Percentiles rank a stretch among this genome's conserved stretches.
Conservation (phyloP, 305 asterid genomes). For the Lippia alba region DNA sequence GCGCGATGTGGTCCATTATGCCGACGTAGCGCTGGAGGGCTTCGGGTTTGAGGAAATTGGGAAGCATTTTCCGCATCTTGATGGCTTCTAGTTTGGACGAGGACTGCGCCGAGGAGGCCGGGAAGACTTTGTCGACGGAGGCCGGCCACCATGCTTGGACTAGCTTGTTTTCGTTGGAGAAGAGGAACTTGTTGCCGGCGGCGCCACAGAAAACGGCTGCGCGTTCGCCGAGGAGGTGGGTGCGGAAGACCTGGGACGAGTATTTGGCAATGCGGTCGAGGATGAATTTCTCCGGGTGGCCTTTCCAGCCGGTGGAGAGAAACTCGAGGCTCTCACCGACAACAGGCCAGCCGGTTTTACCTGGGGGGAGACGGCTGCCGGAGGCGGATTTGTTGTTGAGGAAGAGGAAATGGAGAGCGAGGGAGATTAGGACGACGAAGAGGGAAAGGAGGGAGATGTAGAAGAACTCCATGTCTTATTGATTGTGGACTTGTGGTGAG, state of each 20-base stretch:
- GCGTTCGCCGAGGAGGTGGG: conserved; percentile 64
- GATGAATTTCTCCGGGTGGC: conserved; percentile 79
- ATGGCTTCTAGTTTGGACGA: conserved; percentile 68
- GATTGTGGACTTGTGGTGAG: no score
- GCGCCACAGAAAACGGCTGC: conserved; percentile 69
- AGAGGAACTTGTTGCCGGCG: conserved; percentile 59
- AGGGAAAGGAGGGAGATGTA: conserved; percentile 51
- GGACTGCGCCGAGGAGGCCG: conserved; percentile 55
- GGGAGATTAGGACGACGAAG: conserved; percentile 42
- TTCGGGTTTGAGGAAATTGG: conserved; percentile 68
- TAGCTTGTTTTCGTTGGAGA: conserved; percentile 70
- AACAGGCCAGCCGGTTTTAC: conserved; percentile 70
- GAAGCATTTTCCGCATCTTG: conserved; percentile 71
- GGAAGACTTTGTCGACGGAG: conserved; percentile 70
- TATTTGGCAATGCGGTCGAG: conserved; percentile 60
- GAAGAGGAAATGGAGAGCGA: conserved; percentile 61
- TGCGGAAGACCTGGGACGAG: conserved; percentile 56
- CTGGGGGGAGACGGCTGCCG: conserved; percentile 59
- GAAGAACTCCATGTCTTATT: conserved; percentile 53
- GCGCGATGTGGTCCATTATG: conserved; percentile 69
- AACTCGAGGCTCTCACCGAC: conserved; percentile 75
- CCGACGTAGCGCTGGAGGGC: conserved; percentile 72
- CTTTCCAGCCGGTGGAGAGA: conserved; percentile 75
- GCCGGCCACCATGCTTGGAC: conserved; percentile 80
- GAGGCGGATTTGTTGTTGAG: conserved; percentile 37